Evolutionary conservation across 768 basidiomycete species (phyloP).

Genomic region (Suillus tomentosus): DNA sequence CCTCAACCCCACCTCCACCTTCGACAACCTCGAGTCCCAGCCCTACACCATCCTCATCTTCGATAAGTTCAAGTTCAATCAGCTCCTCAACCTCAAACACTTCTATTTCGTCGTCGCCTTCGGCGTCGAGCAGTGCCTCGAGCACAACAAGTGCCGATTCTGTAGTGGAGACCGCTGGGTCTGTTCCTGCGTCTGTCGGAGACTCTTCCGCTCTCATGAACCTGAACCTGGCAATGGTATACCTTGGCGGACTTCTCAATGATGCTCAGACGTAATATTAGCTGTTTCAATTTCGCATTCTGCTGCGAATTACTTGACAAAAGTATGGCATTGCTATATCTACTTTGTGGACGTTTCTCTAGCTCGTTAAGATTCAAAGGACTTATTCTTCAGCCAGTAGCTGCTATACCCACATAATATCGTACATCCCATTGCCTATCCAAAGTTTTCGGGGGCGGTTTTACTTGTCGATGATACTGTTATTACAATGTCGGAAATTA

Average conservation of each 20-base stretch:
- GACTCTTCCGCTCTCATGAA: constrained; percentile 17
- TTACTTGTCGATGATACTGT: not conserved
- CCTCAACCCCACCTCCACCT: constrained; percentile 16
- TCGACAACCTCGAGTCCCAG: constrained; percentile 14
- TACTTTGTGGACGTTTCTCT: constrained; percentile 22
- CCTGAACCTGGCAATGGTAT: constrained; percentile 22
- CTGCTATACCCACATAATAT: constrained; percentile 30
- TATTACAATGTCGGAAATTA: not conserved
- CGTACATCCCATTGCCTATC: not conserved
- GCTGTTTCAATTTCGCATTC: constrained; percentile 5
- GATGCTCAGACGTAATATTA: constrained; percentile 14
- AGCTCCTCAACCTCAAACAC: constrained; percentile 12
- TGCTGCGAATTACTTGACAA: constrained; percentile 13
- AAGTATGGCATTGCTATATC: constrained; percentile 22
- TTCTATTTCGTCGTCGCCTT: constrained; percentile 6
- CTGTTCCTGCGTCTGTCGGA: constrained; percentile 8
- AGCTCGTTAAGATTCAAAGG: constrained; percentile 22
- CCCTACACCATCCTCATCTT: constrained; percentile 17
- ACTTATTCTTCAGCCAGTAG: constrained; percentile 16
- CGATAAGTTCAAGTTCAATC: constrained; percentile 7
- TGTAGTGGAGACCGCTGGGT: constrained; percentile 18
- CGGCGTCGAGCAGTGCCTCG: constrained; percentile 17
- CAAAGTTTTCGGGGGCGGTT: not conserved
- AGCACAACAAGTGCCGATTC: constrained; percentile 22
- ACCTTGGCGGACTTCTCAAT: constrained; percentile 22